Percentiles rank a stretch among this genome's conserved stretches.
Evolutionary conservation across 1,284 basidiomycete genomes (phyloP).

Genomic region (Pseudozyma sp.): DNA sequence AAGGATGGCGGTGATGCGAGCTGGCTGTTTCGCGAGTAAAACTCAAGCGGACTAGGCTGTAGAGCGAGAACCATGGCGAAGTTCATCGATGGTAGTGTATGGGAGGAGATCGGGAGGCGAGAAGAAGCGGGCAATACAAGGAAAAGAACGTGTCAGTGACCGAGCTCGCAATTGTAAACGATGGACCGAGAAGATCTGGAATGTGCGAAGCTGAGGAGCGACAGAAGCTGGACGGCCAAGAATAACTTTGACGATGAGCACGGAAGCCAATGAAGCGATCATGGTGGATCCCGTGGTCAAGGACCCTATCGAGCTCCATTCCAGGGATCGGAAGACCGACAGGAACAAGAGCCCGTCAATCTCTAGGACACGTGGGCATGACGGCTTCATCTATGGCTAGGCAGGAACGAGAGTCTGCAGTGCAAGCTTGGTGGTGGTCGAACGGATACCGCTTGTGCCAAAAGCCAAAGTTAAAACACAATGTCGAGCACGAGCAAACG

Average conservation of each 20-base stretch:
- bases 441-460: neutral
- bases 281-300: too few species aligned
- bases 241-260: too few species aligned
- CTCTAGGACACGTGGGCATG: neutral
- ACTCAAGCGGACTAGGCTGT: constrained; percentile 66
- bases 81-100: neutral
- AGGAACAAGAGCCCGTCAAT: neutral
- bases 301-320: neutral
- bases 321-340: neutral
- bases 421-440: neutral
- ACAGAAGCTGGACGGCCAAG: neutral
- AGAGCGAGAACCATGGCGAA: constrained; percentile 9
- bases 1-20: constrained; percentile 30
- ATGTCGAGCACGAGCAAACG: neutral
- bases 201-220: neutral
- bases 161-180: neutral
- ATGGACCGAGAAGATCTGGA: neutral
- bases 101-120: neutral
- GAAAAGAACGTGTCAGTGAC: constrained; percentile 16
- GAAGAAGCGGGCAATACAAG: neutral
- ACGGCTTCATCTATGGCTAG: constrained; percentile 1
- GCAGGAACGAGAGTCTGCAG: neutral
- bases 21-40: constrained; percentile 65
- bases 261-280: too few species aligned
- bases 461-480: neutral